Conservation (phyloP, 2,329 filamentous ascomycete genomes). For the Reticulascus tulasneorum region DNA sequence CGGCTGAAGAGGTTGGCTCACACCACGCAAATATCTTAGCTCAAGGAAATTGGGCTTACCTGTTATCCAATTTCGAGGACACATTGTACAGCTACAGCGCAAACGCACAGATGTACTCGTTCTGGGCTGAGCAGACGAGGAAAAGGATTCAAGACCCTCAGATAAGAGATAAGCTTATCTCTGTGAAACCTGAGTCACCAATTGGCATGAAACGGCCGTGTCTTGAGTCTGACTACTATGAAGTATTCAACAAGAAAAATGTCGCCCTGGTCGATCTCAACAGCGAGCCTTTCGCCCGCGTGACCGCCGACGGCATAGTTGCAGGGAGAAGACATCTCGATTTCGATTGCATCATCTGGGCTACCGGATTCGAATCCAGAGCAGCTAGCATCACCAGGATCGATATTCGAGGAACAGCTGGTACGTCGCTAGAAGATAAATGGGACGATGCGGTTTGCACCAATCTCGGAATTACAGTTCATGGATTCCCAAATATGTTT, state of each 20-base stretch:
- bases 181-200: no score
- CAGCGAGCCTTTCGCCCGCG: constrained; percentile 33
- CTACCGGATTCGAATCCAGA: constrained; percentile 34
- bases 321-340: constrained; percentile 37
- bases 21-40: constrained; percentile 46
- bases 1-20: constrained; percentile 42
- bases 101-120: constrained; percentile 51
- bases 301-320: constrained; percentile 38
- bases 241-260: constrained; percentile 39
- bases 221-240: constrained; percentile 40
- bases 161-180: constrained; percentile 44
- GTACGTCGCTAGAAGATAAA: constrained; percentile 33
- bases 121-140: constrained; percentile 50
- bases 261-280: constrained; percentile 40
- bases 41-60: constrained; percentile 51
- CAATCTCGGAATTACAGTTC: constrained; percentile 39
- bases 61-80: constrained; percentile 53
- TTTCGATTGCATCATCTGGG: constrained; percentile 40
- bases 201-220: constrained; percentile 46
- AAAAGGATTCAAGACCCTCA: constrained; percentile 45
- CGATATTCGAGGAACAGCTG: constrained; percentile 36
- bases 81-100: constrained; percentile 38
- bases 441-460: constrained; percentile 38
- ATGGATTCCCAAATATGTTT: constrained; percentile 48
- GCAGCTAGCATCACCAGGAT: constrained; percentile 38